Conservation (phyloP, 2,329 filamentous ascomycete species). For the Diaporthe aspalathi region DNA sequence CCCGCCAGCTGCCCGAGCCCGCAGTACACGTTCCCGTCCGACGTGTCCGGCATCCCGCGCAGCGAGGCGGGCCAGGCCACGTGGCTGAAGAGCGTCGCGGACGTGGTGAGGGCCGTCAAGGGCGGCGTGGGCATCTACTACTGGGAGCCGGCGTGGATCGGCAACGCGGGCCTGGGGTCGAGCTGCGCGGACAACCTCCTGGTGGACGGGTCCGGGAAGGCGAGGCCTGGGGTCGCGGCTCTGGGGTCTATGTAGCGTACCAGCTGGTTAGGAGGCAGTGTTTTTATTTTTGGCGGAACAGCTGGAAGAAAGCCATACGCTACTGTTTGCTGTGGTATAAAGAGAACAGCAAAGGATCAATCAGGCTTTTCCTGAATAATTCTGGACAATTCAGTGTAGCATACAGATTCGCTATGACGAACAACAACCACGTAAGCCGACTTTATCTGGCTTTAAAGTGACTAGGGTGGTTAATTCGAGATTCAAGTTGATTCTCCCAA, state of each 20-base stretch:
- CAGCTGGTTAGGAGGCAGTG: too few relatives aligned
- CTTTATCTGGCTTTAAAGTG: too few relatives aligned
- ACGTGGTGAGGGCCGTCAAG: conserved; percentile 62
- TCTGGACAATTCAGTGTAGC: too few relatives aligned
- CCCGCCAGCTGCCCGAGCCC: conserved; percentile 73
- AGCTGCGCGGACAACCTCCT: conserved; percentile 69
- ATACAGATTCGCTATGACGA: too few relatives aligned
- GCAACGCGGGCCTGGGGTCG: conserved; percentile 73
- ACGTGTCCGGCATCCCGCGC: conserved; percentile 70
- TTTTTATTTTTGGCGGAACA: too few relatives aligned
- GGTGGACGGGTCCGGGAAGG: conserved; percentile 15
- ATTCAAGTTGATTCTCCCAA: too few relatives aligned
- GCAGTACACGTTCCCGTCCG: conserved; percentile 68
- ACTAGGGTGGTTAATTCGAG: too few relatives aligned
- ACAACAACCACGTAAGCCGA: too few relatives aligned
- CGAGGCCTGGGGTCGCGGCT: conserved; percentile 4
- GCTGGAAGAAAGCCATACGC: too few relatives aligned
- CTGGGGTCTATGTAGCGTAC: conserved; percentile 15
- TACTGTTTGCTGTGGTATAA: too few relatives aligned
- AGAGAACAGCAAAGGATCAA: too few relatives aligned
- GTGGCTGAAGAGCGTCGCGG: conserved; percentile 71
- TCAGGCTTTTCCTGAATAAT: too few relatives aligned
- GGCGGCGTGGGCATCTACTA: conserved; percentile 74
- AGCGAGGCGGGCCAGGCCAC: conserved; percentile 70
- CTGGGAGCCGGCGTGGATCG: conserved; percentile 80